Evolutionary conservation across 495 filamentous ascomycete species (phyloP).

Genomic region (Penicillium paxilli): DNA sequence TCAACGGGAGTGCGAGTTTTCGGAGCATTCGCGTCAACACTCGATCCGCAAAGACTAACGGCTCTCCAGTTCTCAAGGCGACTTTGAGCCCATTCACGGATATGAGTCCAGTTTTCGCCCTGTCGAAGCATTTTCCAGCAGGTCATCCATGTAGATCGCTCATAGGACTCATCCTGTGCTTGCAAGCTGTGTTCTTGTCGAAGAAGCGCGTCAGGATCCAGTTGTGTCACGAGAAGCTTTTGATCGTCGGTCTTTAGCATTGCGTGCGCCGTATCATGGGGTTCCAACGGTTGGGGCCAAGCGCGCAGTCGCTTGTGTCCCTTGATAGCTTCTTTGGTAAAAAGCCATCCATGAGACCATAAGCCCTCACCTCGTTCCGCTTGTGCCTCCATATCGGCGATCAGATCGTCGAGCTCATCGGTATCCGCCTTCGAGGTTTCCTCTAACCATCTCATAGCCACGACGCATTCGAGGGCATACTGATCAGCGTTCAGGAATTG

Average conservation of each 20-base stretch:
- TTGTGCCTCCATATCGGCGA: conserved; percentile 62
- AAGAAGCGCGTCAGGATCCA: conserved; percentile 87
- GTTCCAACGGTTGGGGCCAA: conserved; percentile 64
- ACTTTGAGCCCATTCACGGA: conserved; percentile 78
- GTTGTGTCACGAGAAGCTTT: conserved; percentile 74
- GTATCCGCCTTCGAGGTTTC: conserved; percentile 61
- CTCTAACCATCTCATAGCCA: conserved; percentile 83
- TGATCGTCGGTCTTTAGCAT: conserved; percentile 58
- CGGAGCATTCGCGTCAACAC: conserved; percentile 31
- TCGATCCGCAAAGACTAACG: conserved; percentile 47
- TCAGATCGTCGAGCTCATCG: conserved; percentile 71
- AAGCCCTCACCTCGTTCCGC: conserved; percentile 65
- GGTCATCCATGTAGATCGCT: conserved; percentile 82
- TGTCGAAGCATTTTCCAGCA: conserved; percentile 87
- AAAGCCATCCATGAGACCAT: conserved; percentile 85
- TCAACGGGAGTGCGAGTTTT: conserved; percentile 38
- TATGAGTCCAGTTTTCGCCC: conserved; percentile 67
- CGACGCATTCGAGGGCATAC: conserved; percentile 70
- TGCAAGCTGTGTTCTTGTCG: conserved; percentile 74
- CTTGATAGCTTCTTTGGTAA: conserved; percentile 88
- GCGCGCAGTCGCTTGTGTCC: conserved; percentile 74
- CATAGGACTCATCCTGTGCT: conserved; percentile 78
- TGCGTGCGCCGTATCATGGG: conserved; percentile 53
- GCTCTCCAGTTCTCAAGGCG: conserved; percentile 85
- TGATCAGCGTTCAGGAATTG: conserved; percentile 63